phyloP scores from a whole-genome alignment of 2,329 filamentous ascomycete species.

The Dactylellina sp. region DNA sequence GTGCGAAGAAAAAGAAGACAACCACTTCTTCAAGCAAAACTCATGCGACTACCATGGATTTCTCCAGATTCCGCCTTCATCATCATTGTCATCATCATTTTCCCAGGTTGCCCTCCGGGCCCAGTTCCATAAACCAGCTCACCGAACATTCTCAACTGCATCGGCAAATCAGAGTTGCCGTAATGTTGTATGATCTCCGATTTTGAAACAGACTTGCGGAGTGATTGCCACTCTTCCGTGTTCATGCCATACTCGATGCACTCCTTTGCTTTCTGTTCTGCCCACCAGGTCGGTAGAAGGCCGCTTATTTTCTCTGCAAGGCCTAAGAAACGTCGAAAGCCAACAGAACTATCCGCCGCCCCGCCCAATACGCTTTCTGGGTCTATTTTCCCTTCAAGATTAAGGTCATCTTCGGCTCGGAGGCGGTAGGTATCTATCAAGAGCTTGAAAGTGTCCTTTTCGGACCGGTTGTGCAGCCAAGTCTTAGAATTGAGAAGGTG shows the following conservation, averaged over 20 bases:
- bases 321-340: slow-evolving; percentile 64
- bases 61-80: slow-evolving; percentile 14
- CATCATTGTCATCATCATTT: slow-evolving; percentile 58
- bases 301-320: slow-evolving; percentile 58
- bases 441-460: slow-evolving; percentile 66
- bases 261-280: slow-evolving; percentile 62
- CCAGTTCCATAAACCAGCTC: slow-evolving; percentile 64
- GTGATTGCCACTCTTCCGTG: slow-evolving; percentile 60
- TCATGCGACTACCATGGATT: too few relatives aligned
- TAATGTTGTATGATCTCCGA: slow-evolving; percentile 65
- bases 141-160: slow-evolving; percentile 68
- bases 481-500: slow-evolving; percentile 64
- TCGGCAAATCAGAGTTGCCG: slow-evolving; percentile 65
- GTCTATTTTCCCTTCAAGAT: slow-evolving; percentile 58
- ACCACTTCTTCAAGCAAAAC: too few relatives aligned
- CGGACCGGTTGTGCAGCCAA: slow-evolving; percentile 66
- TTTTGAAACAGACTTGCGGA: slow-evolving; percentile 62
- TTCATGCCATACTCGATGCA: slow-evolving; percentile 64
- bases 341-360: slow-evolving; percentile 57
- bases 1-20: too few relatives aligned
- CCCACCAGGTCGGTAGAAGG: slow-evolving; percentile 67
- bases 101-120: slow-evolving; percentile 61
- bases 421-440: slow-evolving; percentile 68
- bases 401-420: slow-evolving; percentile 64
- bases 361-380: slow-evolving; percentile 62